Conservation (phyloP, 2,329 filamentous ascomycete species). For the Pyrenochaeta sp. region DNA sequence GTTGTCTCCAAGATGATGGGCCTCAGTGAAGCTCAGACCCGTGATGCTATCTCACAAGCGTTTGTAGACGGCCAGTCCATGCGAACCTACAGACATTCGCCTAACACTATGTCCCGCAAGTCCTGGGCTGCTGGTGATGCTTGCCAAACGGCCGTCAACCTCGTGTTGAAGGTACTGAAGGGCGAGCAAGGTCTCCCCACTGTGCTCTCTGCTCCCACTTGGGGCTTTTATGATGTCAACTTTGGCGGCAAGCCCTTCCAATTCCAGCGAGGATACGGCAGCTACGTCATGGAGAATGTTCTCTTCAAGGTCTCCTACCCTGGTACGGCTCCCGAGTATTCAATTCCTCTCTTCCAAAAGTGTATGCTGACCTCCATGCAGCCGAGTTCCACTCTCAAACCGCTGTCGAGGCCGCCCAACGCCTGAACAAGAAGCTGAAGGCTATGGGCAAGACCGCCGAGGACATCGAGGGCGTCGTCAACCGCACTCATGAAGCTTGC, state of each 20-base stretch:
- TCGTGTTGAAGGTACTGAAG: conserved; percentile 88
- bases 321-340: conserved; percentile 62
- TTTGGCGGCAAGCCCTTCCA: conserved; percentile 92
- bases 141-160: conserved; percentile 92
- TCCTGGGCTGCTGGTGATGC: conserved; percentile 99
- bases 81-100: conserved; percentile 95
- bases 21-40: conserved; percentile 86
- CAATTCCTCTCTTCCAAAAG: not conserved
- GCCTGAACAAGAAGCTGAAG: conserved; percentile 84
- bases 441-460: conserved; percentile 86
- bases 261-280: conserved; percentile 95
- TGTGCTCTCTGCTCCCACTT: conserved; percentile 88
- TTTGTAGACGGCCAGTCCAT: conserved; percentile 97
- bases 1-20: conserved; percentile 96
- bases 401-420: conserved; percentile 92
- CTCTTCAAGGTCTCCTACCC: conserved; percentile 99
- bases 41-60: conserved; percentile 94
- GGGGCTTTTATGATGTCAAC: conserved; percentile 98
- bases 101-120: conserved; percentile 99
- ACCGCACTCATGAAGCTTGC: conserved; percentile 97
- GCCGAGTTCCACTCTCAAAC: conserved; percentile 99
- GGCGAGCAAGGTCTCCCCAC: conserved; percentile 92
- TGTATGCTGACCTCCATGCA: conserved; percentile 32
- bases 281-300: conserved; percentile 99
- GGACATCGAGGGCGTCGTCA: conserved; percentile 89